phyloP scores from a whole-genome alignment of 495 filamentous ascomycete genomes.

The Extremus antarcticus region DNA sequence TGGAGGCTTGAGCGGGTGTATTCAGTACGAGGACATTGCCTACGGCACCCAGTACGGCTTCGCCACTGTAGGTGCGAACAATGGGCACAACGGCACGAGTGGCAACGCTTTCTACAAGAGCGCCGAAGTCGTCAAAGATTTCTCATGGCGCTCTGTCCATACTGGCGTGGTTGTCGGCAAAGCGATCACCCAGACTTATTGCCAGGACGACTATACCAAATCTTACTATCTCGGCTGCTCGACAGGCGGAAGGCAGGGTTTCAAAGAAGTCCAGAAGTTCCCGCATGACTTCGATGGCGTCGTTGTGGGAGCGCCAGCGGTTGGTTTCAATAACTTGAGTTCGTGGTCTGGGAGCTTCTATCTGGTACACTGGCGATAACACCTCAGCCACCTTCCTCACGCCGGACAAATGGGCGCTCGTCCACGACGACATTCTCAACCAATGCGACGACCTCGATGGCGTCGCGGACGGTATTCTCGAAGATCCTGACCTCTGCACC shows the following conservation, averaged over 20 bases:
- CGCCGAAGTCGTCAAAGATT: conserved; percentile 32
- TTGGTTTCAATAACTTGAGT: conserved; percentile 39
- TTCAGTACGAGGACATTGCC: conserved; percentile 22
- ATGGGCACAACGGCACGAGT: conserved; percentile 16
- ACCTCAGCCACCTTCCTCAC: conserved; percentile 24
- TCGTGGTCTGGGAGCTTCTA: conserved; percentile 48
- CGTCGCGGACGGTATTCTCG: conserved; percentile 24
- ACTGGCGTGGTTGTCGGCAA: conserved; percentile 37
- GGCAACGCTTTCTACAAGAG: conserved; percentile 44
- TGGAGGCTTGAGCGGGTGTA: conserved; percentile 25
- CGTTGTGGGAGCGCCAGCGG: conserved; percentile 30
- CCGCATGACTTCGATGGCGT: conserved; percentile 42
- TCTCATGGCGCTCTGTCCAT: conserved; percentile 24
- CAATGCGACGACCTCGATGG: conserved; percentile 26
- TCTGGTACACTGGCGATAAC: conserved; percentile 33
- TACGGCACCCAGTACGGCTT: conserved; percentile 40
- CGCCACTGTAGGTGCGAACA: conserved; percentile 38
- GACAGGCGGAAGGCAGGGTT: conserved; percentile 45
- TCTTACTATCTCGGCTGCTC: conserved; percentile 50
- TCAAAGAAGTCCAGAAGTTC: conserved; percentile 40
- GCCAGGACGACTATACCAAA: conserved; percentile 35
- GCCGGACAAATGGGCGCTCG: conserved; percentile 22
- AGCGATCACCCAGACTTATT: conserved; percentile 38
- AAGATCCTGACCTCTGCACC: conserved; percentile 24
- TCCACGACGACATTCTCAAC: conserved; percentile 22